phyloP scores from a whole-genome alignment of 139 green algal species.

The Ettlia oleoabundans region DNA sequence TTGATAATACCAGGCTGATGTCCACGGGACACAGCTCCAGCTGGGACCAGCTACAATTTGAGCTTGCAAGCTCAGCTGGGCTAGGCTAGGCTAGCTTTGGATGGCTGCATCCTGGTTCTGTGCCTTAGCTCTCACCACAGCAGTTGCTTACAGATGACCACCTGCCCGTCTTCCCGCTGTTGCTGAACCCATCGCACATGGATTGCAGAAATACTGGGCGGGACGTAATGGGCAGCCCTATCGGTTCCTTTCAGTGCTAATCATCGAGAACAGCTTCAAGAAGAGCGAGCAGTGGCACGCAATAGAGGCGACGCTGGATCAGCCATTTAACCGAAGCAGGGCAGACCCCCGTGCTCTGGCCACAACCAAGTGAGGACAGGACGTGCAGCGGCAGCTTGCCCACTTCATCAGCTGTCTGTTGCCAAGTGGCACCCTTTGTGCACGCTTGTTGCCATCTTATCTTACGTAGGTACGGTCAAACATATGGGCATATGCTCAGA shows the following conservation, averaged over 20 bases:
- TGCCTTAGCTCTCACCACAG: too few relatives aligned
- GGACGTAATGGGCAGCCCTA: background rate
- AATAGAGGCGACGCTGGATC: background rate
- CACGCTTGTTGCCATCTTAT: too few relatives aligned
- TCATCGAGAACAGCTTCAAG: conserved; percentile 31
- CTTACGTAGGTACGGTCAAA: conserved; percentile 36
- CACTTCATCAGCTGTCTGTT: too few relatives aligned
- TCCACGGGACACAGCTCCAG: too few relatives aligned
- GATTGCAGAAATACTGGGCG: conserved; percentile 41
- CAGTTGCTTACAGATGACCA: too few relatives aligned
- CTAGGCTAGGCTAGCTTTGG: background rate
- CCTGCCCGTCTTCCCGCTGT: background rate
- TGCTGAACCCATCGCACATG: too few relatives aligned
- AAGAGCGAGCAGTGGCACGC: conserved; percentile 50
- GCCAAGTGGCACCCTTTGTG: too few relatives aligned
- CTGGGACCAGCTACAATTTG: too few relatives aligned
- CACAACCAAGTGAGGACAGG: conserved; percentile 1
- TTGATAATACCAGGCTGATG: too few relatives aligned
- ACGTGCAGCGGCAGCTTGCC: too few relatives aligned
- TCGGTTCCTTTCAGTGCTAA: conserved; percentile 6
- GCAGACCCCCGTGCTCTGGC: background rate
- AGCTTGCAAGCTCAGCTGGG: background rate
- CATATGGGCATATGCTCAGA: conserved; percentile 53
- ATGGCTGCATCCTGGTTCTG: background rate
- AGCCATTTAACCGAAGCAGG: background rate